A percentile compares a stretch with the other conserved stretches of the same genome.
phyloP scores from a whole-genome alignment of 192 early-diverging fungal genomes.

The Rhizoclosmatium sp. region DNA sequence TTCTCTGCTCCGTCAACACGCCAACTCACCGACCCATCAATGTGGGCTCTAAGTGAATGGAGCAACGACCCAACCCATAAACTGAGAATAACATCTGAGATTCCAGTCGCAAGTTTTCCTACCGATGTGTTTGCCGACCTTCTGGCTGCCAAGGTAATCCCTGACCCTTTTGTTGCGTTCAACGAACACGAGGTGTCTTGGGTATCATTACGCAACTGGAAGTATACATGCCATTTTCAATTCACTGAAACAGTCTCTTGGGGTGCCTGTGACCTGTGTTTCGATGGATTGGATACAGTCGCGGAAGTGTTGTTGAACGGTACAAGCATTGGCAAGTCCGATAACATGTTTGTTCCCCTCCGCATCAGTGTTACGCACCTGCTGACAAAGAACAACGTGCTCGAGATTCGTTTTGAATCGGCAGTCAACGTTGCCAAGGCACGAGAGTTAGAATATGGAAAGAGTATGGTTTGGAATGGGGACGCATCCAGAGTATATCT shows the following conservation, averaged over 20 bases:
- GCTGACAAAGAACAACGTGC: conserved; percentile 36
- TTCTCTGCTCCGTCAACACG: too few species aligned
- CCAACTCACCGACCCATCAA: neutral
- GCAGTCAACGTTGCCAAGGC: conserved; percentile 42
- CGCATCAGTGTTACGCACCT: conserved; percentile 33
- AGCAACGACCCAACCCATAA: neutral
- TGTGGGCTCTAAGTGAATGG: conserved; percentile 8
- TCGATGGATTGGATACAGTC: conserved; percentile 62
- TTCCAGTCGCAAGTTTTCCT: neutral
- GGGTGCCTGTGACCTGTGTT: conserved; percentile 25
- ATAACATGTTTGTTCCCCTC: conserved; percentile 61
- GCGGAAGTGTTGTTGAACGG: conserved; percentile 57
- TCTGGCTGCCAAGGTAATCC: conserved; percentile 9
- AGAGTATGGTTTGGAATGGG: conserved; percentile 42
- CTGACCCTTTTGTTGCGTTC: conserved; percentile 27
- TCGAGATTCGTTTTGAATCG: conserved; percentile 44
- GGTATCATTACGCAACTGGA: conserved; percentile 7
- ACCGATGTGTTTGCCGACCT: conserved; percentile 13
- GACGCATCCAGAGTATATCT: conserved; percentile 46
- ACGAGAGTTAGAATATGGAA: conserved; percentile 25
- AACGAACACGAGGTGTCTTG: conserved; percentile 28
- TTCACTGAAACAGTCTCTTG: neutral
- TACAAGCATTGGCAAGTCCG: conserved; percentile 28
- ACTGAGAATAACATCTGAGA: neutral
- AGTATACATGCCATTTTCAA: conserved; percentile 7